These are phyloP conservation scores for Platanus orientalis DNA, from an alignment of 164 flowering plant species.

Conservation along the genomic window DNA sequence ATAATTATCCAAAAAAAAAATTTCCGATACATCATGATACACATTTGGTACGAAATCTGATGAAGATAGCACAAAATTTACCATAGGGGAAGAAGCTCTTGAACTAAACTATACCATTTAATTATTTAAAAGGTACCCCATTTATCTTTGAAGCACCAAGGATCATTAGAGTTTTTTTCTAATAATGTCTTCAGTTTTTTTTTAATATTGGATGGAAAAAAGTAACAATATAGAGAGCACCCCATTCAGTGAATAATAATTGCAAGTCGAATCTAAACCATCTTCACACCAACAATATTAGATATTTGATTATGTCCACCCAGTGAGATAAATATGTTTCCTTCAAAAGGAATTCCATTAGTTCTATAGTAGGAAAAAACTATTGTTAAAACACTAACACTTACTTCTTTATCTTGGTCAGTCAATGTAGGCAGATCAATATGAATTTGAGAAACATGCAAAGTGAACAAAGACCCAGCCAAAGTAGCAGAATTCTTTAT, in stretches of 20 bases:
- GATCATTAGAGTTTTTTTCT: too few relatives aligned
- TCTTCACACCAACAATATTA: not conserved
- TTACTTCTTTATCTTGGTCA: conserved; percentile 78
- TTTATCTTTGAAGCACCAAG: too few relatives aligned
- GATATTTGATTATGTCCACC: not conserved
- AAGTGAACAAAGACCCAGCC: conserved; percentile 69
- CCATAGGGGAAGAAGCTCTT: not conserved
- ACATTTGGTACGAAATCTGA: not conserved
- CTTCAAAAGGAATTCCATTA: not conserved
- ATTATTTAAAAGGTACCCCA: not conserved
- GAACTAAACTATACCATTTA: too few relatives aligned
- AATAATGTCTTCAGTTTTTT: too few relatives aligned
- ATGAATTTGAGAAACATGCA: conserved; percentile 74
- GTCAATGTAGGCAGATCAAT: conserved; percentile 78
- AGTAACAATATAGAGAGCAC: conserved; percentile 3
- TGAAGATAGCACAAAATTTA: not conserved
- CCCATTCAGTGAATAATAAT: not conserved
- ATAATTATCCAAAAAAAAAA: too few relatives aligned
- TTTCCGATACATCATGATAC: conserved; percentile 2
- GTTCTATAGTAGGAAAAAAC: too few relatives aligned
- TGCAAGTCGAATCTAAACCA: not conserved
- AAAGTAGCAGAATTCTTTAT: conserved; percentile 75
- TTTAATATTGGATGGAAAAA: too few relatives aligned
- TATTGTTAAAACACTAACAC: too few relatives aligned
- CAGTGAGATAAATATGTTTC: not conserved